Conservation (phyloP, 2,329 filamentous ascomycete species). For the Emmonsiellopsis sp. region DNA sequence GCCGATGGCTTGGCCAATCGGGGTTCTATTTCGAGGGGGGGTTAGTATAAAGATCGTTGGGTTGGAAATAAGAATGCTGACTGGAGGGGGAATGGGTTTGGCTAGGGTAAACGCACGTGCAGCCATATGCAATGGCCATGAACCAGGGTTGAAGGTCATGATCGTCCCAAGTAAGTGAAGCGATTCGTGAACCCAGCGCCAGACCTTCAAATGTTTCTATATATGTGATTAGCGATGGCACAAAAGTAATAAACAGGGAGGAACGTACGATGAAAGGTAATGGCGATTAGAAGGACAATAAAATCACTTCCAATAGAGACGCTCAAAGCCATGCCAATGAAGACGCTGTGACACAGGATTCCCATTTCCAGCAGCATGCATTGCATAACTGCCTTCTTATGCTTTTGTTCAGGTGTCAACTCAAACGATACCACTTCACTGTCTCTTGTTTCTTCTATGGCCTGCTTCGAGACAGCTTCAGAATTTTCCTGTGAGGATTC, state of each 20-base stretch:
- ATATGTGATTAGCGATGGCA: constrained; percentile 2
- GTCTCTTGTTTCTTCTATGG: background rate
- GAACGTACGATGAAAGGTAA: constrained; percentile 28
- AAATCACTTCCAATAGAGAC: constrained; percentile 26
- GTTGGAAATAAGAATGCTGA: background rate
- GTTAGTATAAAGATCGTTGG: constrained; percentile 1
- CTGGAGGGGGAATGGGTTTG: background rate
- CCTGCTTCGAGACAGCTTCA: background rate
- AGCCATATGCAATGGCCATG: constrained; percentile 68
- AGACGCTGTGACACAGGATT: constrained; percentile 67
- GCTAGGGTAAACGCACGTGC: constrained; percentile 24
- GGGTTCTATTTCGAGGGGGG: constrained; percentile 45
- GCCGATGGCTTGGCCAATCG: constrained; percentile 68
- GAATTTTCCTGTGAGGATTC: constrained; percentile 11
- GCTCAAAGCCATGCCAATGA: constrained; percentile 29
- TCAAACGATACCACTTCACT: background rate
- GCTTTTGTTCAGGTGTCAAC: constrained; percentile 29
- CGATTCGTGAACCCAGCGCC: constrained; percentile 25
- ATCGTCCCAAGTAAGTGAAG: constrained; percentile 20
- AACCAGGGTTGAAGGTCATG: constrained; percentile 45
- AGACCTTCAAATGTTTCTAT: constrained; percentile 28
- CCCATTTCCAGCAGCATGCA: constrained; percentile 67
- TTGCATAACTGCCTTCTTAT: constrained; percentile 59
- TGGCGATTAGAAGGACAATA: constrained; percentile 25
- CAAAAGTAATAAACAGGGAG: no score